Evolutionary conservation across 768 basidiomycete species (phyloP).

Genomic region (Suillus luteus): DNA sequence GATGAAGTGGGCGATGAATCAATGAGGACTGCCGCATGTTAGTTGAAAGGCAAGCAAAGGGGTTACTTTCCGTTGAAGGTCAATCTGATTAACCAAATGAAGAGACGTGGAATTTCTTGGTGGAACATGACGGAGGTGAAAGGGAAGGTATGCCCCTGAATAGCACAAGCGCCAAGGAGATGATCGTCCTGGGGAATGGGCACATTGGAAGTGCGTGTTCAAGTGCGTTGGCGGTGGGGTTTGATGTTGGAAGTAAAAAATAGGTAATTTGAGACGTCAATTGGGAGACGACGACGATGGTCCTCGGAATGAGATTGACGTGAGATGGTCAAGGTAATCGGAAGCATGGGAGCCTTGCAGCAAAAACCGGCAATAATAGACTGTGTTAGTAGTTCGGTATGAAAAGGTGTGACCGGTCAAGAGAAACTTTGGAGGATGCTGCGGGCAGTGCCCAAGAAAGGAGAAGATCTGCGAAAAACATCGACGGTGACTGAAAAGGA

Average conservation of each 20-base stretch:
- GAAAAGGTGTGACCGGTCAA: not conserved
- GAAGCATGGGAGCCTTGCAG: constrained; percentile 6
- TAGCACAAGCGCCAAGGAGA: not conserved
- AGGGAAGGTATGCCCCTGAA: not conserved
- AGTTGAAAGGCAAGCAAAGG: not conserved
- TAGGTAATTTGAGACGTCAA: constrained; percentile 1
- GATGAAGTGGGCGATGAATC: constrained; percentile 4
- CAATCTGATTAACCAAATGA: not conserved
- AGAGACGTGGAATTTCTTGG: not conserved
- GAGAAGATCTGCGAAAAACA: not conserved
- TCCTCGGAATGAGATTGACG: constrained; percentile 4
- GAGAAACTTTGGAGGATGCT: no score
- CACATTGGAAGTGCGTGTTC: constrained; percentile 3
- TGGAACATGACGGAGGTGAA: constrained; percentile 3
- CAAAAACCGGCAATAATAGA: no score
- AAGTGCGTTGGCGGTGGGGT: constrained; percentile 9
- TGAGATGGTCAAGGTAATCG: constrained; percentile 3
- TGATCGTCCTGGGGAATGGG: constrained; percentile 3
- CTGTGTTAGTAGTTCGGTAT: not conserved
- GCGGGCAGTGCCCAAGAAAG: not conserved
- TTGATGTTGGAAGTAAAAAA: not conserved
- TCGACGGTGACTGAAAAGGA: not conserved
- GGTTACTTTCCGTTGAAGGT: constrained; percentile 4
- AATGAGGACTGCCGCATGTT: constrained; percentile 1
- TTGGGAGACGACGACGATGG: not conserved